Evolutionary conservation across 2,329 filamentous ascomycete genomes (phyloP), one percentile per base, ranked within the genome.

Genomic region (Didymella pomorum): DNA sequence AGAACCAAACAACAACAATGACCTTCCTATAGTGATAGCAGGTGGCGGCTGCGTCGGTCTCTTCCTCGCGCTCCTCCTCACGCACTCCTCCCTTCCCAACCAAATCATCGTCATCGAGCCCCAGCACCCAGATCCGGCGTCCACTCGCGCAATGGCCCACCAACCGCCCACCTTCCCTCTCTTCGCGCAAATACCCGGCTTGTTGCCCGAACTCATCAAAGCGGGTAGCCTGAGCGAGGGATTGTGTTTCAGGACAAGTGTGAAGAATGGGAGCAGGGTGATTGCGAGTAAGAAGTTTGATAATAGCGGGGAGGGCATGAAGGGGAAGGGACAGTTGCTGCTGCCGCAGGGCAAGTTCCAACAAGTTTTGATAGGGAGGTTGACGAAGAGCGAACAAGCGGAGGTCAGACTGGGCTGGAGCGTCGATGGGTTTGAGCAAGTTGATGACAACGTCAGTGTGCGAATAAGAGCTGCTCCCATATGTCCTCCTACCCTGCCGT

Each of bases 61-160:
- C 21, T 75, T 80, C 50, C 73, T 78, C 41, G 76, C 76, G 4
- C 70, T 79, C 26, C 73, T 78, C 21, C 74, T 80, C 39, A 65
- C 69, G 1, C 69, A 76, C 55, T 71, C 72, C 2, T 56, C 67
- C 7, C 71, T 79, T 12, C 65, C 71, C 18, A 72, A 75, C 39
- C 63, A 61, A 12, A 63, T 80, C 39, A 61, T 80, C 43, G 74
- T 76, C 48, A 52, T 75, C 56, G 73, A 76, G 26, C 69, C 70
- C 14, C 31, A 58, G 9, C 28, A 50, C 18, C 69, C 71, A 0
- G 67, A 71, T 25, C 62, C 62, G 4, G 59, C 68, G 7, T 74
- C 75, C 6, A 78, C 79, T 14, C 74, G 78, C 46, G 79, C 79
- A 54, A 79, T 79, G 59, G 77, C 79, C 3, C 79, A 81, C 56